These are phyloP conservation scores for Dillenia turbinata DNA, from an alignment of 164 flowering plant species.

Conservation along the genomic window DNA sequence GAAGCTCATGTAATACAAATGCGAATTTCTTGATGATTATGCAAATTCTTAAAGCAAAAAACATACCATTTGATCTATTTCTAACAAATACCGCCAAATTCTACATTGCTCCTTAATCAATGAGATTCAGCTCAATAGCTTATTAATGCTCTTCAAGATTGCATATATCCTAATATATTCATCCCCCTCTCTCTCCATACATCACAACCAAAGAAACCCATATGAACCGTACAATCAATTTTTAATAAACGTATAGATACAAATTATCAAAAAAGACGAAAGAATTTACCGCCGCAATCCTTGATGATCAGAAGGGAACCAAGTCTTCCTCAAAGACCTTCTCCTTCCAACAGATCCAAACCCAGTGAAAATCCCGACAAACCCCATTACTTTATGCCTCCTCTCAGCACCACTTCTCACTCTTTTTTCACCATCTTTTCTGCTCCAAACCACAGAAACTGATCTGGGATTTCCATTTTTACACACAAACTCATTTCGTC, in stretches of 20 bases:
- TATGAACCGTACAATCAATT: too few species aligned
- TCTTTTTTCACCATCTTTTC: not conserved
- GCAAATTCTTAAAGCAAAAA: too few species aligned
- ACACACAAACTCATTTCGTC: conserved; percentile 27
- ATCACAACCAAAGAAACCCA: not conserved
- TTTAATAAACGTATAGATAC: not conserved
- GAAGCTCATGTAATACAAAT: not conserved
- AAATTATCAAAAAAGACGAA: not conserved
- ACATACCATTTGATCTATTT: too few species aligned
- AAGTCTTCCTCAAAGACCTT: conserved; percentile 72
- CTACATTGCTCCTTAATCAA: too few species aligned
- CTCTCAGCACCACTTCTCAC: conserved; percentile 21
- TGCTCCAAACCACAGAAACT: conserved; percentile 73
- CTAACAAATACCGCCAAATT: too few species aligned
- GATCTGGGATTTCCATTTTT: conserved; percentile 32
- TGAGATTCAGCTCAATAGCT: too few species aligned
- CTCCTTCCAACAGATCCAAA: conserved; percentile 78
- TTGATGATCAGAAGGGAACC: conserved; percentile 85
- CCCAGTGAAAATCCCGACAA: conserved; percentile 96
- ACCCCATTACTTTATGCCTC: conserved; percentile 83
- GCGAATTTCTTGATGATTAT: too few species aligned
- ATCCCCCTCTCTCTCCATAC: too few species aligned
- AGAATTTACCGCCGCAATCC: conserved; percentile 66
- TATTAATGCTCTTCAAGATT: too few species aligned
- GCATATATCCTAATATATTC: too few species aligned